phyloP scores from a whole-genome alignment of 176 grass and related monocot genomes.

The Leersia perrieri region DNA sequence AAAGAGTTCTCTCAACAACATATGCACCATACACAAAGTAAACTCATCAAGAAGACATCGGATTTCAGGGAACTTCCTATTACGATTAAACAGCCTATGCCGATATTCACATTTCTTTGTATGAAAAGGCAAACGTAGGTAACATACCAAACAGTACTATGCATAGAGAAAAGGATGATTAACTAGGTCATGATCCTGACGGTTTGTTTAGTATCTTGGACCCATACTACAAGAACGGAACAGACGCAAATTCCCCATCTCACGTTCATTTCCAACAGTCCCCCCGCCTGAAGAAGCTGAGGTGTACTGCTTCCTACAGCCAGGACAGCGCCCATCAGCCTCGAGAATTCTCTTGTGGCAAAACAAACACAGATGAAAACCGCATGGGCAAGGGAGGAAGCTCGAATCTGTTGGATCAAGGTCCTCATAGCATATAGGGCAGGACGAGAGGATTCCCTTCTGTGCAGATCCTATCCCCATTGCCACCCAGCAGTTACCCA shows the following conservation, averaged over 20 bases:
- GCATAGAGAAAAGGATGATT: constrained; percentile 26
- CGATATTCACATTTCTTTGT: constrained; percentile 69
- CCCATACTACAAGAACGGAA: constrained; percentile 83
- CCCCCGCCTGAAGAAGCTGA: constrained; percentile 26
- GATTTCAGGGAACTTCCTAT: constrained; percentile 32
- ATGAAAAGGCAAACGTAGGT: constrained; percentile 36
- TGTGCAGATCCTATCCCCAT: constrained; percentile 36
- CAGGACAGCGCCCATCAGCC: constrained; percentile 83
- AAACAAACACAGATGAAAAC: constrained; percentile 86
- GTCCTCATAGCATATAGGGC: constrained; percentile 92
- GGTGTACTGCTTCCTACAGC: constrained; percentile 87
- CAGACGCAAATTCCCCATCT: constrained; percentile 39
- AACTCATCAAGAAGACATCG: constrained; percentile 8
- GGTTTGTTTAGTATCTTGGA: constrained; percentile 67
- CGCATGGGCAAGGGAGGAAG: constrained; percentile 84
- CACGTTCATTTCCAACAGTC: constrained; percentile 25
- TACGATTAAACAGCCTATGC: constrained; percentile 40
- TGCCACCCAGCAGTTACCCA: constrained; percentile 39
- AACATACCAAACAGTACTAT: constrained; percentile 37
- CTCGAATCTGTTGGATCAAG: constrained; percentile 86
- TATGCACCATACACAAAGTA: constrained; percentile 37
- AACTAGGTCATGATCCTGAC: constrained; percentile 27
- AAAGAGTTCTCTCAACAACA: constrained; percentile 37
- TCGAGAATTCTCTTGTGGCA: constrained; percentile 89
- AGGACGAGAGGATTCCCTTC: constrained; percentile 58